Base-by-base conservation (phyloP, 2,329 filamentous ascomycete species). In the Fusarium armeniacum region DNA sequence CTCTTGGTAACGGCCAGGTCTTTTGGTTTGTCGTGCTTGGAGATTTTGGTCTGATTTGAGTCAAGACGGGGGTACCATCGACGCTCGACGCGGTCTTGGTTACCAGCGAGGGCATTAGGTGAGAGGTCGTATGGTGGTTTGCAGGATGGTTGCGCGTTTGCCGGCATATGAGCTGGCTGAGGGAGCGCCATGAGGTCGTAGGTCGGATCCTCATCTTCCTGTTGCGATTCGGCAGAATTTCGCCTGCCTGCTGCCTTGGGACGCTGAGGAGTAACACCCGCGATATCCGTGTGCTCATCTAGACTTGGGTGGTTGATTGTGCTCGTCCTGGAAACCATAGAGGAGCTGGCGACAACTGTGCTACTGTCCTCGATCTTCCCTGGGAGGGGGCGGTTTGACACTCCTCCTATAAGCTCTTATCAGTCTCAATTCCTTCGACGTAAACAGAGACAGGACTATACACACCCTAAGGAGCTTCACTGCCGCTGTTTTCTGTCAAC, bases 401-500 rank as follows among this genome's bases (percentile, higher is more conserved):
- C 43, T 67, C 58, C 58, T 67, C 11, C 65, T 67, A 7, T 6
- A 9, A 16, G 8, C 9, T 41, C 33, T 35, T 41, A 12, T 67
- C 22, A 67, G 58, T 33, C 24, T 43, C 38, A 4, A 16, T 24
- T 6, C 9, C 8, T 6, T 24, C 11, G 3, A 18, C 6, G 13
- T 24, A 6, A 11, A 30, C 45, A 44, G 24, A 18, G 4, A 36
- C 11, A 35, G 22, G 26, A n/a, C 9, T 13, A 26, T 18, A 16
- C 43, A 35, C 50, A 67, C 65, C 49, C 65, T 67, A 67, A 51
- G 58, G 49, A 67, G 47, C 38, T 50, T 45, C 41, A 4, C 43
- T 24, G 18, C n/a, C 22, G 46, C 24, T 16, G 18, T 43, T 35
- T 7, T 16, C 16, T n/a, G 32, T 24, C 56, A 53, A 38, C 26